These are phyloP conservation scores for Microdochium bolleyi DNA, from an alignment of 2,329 filamentous ascomycete species.

Conservation along the genomic window DNA sequence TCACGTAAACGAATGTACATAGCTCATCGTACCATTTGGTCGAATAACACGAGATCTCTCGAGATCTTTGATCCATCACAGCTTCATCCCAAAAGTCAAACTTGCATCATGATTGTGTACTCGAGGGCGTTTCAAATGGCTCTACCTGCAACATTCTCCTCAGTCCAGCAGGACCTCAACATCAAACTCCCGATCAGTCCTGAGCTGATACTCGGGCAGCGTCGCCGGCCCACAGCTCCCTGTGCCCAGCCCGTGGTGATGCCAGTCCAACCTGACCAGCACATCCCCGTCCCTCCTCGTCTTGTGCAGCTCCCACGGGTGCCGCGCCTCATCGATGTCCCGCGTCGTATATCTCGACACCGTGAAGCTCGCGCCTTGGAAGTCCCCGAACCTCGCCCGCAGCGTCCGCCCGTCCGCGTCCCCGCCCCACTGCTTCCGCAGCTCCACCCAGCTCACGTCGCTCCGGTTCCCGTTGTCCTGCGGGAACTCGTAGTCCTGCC, in stretches of 20 bases:
- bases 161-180: conserved; percentile 36
- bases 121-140: no score
- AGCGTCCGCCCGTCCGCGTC: conserved; percentile 24
- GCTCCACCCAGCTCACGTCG: conserved; percentile 52
- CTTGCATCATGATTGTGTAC: no score
- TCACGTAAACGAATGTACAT: no score
- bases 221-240: conserved; percentile 54
- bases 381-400: conserved; percentile 35
- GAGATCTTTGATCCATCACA: no score
- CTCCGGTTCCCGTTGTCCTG: conserved; percentile 61
- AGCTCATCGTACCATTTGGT: no score
- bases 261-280: conserved; percentile 50
- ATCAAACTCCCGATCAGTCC: conserved; percentile 30
- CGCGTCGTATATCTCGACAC: conserved; percentile 44
- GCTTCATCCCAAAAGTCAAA: no score
- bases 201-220: conserved; percentile 36
- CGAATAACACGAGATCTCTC: no score
- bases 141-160: no score
- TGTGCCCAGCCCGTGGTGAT: conserved; percentile 55
- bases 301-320: conserved; percentile 52
- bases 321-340: conserved; percentile 44
- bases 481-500: conserved; percentile 57
- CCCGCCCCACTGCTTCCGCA: conserved; percentile 23
- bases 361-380: conserved; percentile 45
- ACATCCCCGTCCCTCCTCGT: conserved; percentile 36